phyloP scores from a whole-genome alignment of 192 early-diverging fungal species.

The Backusella tuberculispora region DNA sequence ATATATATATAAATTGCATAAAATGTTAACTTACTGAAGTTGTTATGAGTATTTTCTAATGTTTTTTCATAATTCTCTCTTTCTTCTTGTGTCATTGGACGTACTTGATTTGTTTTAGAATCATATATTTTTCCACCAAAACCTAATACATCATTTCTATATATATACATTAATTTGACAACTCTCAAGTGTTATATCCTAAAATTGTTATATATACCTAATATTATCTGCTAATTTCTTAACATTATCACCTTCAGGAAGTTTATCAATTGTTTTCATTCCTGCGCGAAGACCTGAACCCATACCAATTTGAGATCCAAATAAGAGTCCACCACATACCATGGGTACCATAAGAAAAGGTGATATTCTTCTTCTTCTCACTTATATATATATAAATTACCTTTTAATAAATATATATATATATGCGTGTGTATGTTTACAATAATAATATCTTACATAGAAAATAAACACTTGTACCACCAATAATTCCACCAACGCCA shows the following conservation, averaged over 20 bases:
- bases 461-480: not conserved
- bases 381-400: not conserved
- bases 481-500: not conserved
- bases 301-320: not conserved
- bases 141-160: conserved; percentile 7
- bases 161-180: too few species aligned
- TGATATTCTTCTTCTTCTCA: conserved; percentile 4
- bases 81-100: not conserved
- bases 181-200: too few species aligned
- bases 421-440: not conserved
- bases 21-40: not conserved
- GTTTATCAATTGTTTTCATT: conserved; percentile 3
- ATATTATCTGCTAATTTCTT: not conserved
- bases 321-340: not conserved
- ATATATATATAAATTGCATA: too few species aligned
- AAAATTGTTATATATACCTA: not conserved
- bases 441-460: not conserved
- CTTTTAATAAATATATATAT: not conserved
- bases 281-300: not conserved
- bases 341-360: conserved; percentile 11
- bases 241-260: not conserved
- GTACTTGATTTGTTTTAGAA: not conserved
- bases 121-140: conserved; percentile 1
- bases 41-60: not conserved
- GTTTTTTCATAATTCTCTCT: not conserved